Base-by-base conservation (phyloP, 768 basidiomycete genomes). In the Mycena filopes region DNA sequence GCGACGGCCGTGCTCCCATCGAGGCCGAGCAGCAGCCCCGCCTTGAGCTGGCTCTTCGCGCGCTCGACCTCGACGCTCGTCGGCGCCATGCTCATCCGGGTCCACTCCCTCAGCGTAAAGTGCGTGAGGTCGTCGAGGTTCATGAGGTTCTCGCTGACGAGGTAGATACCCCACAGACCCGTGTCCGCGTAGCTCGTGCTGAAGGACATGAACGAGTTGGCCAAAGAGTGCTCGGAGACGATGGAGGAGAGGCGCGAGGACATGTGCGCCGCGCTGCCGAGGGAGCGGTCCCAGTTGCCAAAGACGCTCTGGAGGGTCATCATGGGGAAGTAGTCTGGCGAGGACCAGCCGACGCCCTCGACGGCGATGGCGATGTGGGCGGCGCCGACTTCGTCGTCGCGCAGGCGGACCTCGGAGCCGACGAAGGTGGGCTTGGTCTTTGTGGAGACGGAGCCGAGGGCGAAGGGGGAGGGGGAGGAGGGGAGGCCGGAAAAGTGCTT, bases 201-300 rank as follows among this genome's bases (percentile, higher is more conserved):
- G 90, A 99, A 99, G 56, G 93, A 94, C 94, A 98, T 97, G 91
- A 93, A 99, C 63, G 92, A 95, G 85, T 99, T 99, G 74, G 98
- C 98, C 75, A 99, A 94, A 85, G 94, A 93, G 87, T 98, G 90
- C 57, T 86, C 83, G 40, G 95, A 93, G 73, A 99, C 86, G 78
- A 95, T 92, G 78, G 96, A 92, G 26, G 93, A 93, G 58, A 99
- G 90, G 55, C 92, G 89, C 55, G 95, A 98, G 65, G 94, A 95
- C 68, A 97, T 89, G 57, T 98, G 84, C 25, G 94, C 86, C 3
- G 94, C 91, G 50, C 95, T 89, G 71, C 97, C 98, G 72, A 99
- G 89, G 49, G 92, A 93, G 71, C 98, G 89, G 77, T 99, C 97
- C 98, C 98, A 99, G 88, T 99, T 99, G 68, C 98, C 98, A 80